Conservation (phyloP, 164 flowering plant genomes). For the Platanus orientalis region DNA sequence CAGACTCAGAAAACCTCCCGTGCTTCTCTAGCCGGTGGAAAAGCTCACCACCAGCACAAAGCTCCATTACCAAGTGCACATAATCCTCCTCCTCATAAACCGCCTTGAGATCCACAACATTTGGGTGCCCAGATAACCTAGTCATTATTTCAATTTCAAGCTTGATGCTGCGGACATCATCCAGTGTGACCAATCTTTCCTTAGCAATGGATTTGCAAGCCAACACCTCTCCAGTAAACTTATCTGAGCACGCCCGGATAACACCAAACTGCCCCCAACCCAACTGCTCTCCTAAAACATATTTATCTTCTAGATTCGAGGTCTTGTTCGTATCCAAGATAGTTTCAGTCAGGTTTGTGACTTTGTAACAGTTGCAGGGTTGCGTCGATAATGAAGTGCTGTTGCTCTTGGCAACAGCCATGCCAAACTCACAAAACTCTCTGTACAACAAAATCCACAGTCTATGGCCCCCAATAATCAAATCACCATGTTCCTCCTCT, state of each 20-base stretch:
- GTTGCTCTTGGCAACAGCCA: constrained; percentile 73
- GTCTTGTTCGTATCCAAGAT: constrained; percentile 39
- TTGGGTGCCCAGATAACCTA: constrained; percentile 55
- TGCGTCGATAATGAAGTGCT: constrained; percentile 21
- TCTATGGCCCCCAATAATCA: neutral
- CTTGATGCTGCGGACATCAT: constrained; percentile 45
- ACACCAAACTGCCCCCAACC: constrained; percentile 86
- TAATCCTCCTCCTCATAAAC: constrained; percentile 54
- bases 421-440: constrained; percentile 24
- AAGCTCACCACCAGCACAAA: constrained; percentile 69
- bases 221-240: constrained; percentile 43
- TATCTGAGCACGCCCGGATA: constrained; percentile 57
- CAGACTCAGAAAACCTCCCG: constrained; percentile 37
- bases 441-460: neutral
- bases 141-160: constrained; percentile 62
- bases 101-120: constrained; percentile 53
- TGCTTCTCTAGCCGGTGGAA: constrained; percentile 46
- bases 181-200: constrained; percentile 41
- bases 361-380: constrained; percentile 38
- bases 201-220: constrained; percentile 62
- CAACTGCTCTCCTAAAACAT: constrained; percentile 56
- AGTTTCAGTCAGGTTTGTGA: constrained; percentile 30
- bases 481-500: neutral
- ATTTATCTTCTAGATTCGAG: constrained; percentile 42
- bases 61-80: constrained; percentile 67